A percentile compares a stretch with the other conserved stretches of the same genome.
These are phyloP conservation scores for Vitis hybrid DNA, from an alignment of 177 flowering plant genomes.

Conservation along the genomic window DNA sequence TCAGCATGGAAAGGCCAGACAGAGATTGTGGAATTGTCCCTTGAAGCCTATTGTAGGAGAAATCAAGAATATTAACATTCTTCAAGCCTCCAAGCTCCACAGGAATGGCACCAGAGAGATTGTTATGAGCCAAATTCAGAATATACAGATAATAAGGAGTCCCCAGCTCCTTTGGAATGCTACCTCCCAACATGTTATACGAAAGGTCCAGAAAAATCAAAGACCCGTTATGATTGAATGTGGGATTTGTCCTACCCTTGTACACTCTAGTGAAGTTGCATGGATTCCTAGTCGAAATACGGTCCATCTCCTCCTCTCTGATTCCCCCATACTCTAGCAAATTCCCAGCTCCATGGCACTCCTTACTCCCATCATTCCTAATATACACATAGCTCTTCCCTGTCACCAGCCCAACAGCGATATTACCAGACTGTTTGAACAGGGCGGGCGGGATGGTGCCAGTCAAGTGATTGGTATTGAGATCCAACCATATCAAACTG, in stretches of 20 bases:
- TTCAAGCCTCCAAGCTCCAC: conserved; percentile 59
- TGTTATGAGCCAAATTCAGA: conserved; percentile 82
- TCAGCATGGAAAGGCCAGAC: conserved; percentile 51
- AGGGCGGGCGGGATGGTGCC: conserved; percentile 74
- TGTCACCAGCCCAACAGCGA: conserved; percentile 58
- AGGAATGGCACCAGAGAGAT: conserved; percentile 73
- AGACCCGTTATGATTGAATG: conserved; percentile 81
- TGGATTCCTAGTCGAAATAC: conserved; percentile 62
- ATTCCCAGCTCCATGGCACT: conserved; percentile 91
- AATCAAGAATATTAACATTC: conserved; percentile 68
- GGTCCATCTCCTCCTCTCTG: conserved; percentile 47
- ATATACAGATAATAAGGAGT: conserved; percentile 58
- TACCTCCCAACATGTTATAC: conserved; percentile 62
- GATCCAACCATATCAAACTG: conserved; percentile 96
- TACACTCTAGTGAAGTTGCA: conserved; percentile 83
- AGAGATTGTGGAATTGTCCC: conserved; percentile 73
- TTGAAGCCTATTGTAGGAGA: conserved; percentile 66
- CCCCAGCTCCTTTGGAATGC: conserved; percentile 82
- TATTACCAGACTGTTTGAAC: conserved; percentile 74
- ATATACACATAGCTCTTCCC: conserved; percentile 79
- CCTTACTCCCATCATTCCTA: conserved; percentile 74
- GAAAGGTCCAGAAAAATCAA: conserved; percentile 92
- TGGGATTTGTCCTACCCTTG: conserved; percentile 60
- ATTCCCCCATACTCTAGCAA: conserved; percentile 90
- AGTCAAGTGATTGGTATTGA: conserved; percentile 69